Evolutionary conservation across 2,329 filamentous ascomycete species (phyloP), one percentile per base, ranked within the genome.

Genomic region (Calonectria fujianensis): DNA sequence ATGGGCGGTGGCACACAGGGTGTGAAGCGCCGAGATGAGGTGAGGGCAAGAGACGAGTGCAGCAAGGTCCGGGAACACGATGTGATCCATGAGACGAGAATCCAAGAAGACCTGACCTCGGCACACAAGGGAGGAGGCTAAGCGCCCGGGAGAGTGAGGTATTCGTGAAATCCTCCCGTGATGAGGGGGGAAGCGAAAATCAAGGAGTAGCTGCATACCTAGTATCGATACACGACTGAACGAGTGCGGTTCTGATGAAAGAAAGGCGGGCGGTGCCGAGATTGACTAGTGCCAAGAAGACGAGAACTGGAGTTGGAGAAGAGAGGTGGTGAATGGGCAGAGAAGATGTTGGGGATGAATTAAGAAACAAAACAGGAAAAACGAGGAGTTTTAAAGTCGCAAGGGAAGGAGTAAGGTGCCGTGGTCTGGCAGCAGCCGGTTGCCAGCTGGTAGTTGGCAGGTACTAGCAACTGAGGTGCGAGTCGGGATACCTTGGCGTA

Each of bases 271-370:
- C 39, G 69, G 72, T 71, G 73, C 72, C 11, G 76, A 80, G 71
- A 50, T 64, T 66, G 48, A 72, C 70, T 72, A 68, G 73, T 31
- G 31, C 31, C 51, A 54, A 76, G 59, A 51, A 39, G 67, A 67
- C 24, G 68, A 65, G 50, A 50, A 57, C 70, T 66, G 76, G 71
- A 72, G 66, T 65, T 73, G 70, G 72, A 74, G 45, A 75, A 66
- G 78, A 76, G 77, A 74, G 74, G 80, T 78, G 71, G 75, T 75
- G 76, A 77, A 78, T 75, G 75, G 73, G 80, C 74, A 77, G 75
- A 74, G 65, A 69, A 70, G 77, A 66, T 74, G 61, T 52, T 74
- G 69, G 51, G 75, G 72, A 72, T 69, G 72, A 75, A 74, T 61
- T 75, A 39, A 57, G 73, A 67, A 51, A 69, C 75, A 74, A 73